Evolutionary conservation across 2,329 filamentous ascomycete genomes (phyloP).

Genomic region (Fusarium sp.): DNA sequence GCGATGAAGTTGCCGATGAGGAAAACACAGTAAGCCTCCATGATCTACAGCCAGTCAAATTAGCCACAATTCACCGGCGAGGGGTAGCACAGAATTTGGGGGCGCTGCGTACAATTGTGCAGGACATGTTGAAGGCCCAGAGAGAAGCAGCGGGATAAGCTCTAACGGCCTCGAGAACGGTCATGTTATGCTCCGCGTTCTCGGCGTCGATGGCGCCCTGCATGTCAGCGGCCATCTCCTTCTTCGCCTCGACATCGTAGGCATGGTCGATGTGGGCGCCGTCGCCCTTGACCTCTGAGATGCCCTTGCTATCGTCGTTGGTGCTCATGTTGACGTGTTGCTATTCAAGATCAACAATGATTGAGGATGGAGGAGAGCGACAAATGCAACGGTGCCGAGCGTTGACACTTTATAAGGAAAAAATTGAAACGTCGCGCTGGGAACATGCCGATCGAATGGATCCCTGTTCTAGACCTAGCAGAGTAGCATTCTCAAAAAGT

Average conservation of each 20-base stretch:
- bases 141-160: slow-evolving; percentile 54
- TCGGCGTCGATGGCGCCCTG: slow-evolving; percentile 45
- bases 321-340: slow-evolving; percentile 29
- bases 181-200: slow-evolving; percentile 53
- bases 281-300: slow-evolving; percentile 19
- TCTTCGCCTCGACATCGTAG: slow-evolving; percentile 32
- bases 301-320: slow-evolving; percentile 14
- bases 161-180: slow-evolving; percentile 49
- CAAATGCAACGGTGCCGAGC: slow-evolving; percentile 1
- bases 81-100: neutral
- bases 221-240: slow-evolving; percentile 22
- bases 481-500: neutral
- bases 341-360: slow-evolving; percentile 11
- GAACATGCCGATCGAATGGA: neutral
- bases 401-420: slow-evolving; percentile 16
- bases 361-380: neutral
- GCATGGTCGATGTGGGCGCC: slow-evolving; percentile 28
- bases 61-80: neutral
- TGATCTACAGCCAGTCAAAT: slow-evolving; percentile 47
- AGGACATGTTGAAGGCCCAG: slow-evolving; percentile 59
- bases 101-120: slow-evolving; percentile 52
- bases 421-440: neutral
- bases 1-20: slow-evolving; percentile 57
- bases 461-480: neutral
- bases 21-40: slow-evolving; percentile 60